These are phyloP conservation scores for Fusarium verticillioides DNA, from an alignment of 2,329 filamentous ascomycete genomes.

Conservation along the genomic window DNA sequence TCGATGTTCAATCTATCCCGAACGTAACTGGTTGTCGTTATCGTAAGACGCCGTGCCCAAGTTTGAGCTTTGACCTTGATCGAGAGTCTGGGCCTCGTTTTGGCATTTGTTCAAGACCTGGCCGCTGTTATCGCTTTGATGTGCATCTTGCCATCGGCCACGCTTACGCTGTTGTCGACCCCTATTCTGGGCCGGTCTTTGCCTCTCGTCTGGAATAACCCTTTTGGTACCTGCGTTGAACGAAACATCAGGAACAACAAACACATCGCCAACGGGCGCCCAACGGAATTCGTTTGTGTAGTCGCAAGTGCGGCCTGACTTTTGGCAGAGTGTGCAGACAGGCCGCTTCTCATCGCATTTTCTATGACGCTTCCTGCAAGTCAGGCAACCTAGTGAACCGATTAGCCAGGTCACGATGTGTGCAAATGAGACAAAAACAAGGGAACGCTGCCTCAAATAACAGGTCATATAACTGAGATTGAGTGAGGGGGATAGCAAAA, in stretches of 20 bases:
- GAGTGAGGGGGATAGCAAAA: neutral
- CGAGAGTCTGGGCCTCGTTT: neutral
- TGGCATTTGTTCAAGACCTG: neutral
- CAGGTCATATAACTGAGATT: neutral
- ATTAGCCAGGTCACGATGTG: neutral
- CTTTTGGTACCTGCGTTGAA: neutral
- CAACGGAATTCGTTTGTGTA: neutral
- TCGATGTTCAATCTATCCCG: too few species aligned
- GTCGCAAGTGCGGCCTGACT: neutral
- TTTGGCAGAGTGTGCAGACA: neutral
- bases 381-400: neutral
- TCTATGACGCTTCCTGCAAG: neutral
- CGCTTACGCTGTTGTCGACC: neutral
- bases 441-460: too few species aligned
- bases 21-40: neutral
- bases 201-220: neutral
- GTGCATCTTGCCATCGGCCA: neutral
- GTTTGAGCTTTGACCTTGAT: too few species aligned
- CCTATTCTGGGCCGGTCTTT: accelerated
- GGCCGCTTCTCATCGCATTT: neutral
- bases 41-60: too few species aligned
- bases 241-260: neutral
- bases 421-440: neutral
- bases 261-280: neutral
- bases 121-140: neutral